Base-by-base conservation (phyloP, 2,329 filamentous ascomycete genomes). In the Trichoderma arundinaceum region DNA sequence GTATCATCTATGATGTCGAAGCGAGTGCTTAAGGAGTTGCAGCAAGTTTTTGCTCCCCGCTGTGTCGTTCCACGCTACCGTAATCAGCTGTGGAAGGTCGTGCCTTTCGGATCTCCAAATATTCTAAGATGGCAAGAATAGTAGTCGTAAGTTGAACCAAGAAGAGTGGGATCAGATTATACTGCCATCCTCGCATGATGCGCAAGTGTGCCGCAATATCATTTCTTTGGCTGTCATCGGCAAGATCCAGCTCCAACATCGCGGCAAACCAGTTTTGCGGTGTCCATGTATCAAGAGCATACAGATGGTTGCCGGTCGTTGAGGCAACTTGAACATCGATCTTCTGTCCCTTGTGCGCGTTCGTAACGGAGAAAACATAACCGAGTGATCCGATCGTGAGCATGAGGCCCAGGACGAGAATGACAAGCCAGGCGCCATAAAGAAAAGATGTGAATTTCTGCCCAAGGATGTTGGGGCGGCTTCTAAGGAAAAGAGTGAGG, bases 101-200 rank as follows among this genome's bases (percentile, higher is more conserved):
- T 4, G 61, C 15, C 10, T 64, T 70, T 22, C 70, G 66, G 59
- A 66, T 65, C 17, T 66, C 46, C 48, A 67, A 56, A 0, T 63
- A 69, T 22, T 74, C 73, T 67, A 68, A 69, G 1, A 72, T 33
- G 1, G 72, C 71, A 43, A 74, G 46, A 1, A 52, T 60, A 1
- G 73, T 74, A 17, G 74, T 72, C 2, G 48, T 46, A 4, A 74
- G 64, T 33, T 74, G 72, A 2, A 74, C 44, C 0, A 73, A 41
- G n/a, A 74, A 74, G 60, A 74, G 72, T 1, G 72, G 73, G 9
- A 74, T 74, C 2, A 74, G 60, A 38, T 74, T 74, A 22, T 72
- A 74, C 38, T 74, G 71, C 73, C 73, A 74, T 2, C 73, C 73
- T 1, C 66, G 58, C 67, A 74, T 74, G 38, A 74, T 35, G 7